Evolutionary conservation across 192 early-diverging fungal species (phyloP), one percentile per base, ranked within the genome.

Genomic region (Coemansia sp.): DNA sequence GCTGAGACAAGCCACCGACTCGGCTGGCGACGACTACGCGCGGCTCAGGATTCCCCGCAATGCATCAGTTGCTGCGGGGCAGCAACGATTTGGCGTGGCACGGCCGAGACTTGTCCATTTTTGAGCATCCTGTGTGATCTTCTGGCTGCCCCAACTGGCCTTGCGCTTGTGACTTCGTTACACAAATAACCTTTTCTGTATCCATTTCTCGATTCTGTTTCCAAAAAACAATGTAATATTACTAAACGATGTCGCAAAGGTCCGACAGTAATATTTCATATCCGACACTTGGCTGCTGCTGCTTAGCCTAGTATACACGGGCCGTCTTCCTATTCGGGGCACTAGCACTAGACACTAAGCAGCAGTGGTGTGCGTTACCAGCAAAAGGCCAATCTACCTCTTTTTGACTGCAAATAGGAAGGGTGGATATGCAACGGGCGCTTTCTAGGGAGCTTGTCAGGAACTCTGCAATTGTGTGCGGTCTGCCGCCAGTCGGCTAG

Each of bases 21-120:
- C 18, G 56, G n/a, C 60, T 36, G 16, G 13, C n/a, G 60, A 62
- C 5, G 43, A 46, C 2, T 31, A 31, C 18, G 8, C n/a, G 13
- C 60, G 60, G 7, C 28, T 62, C 40, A 39, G 35, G 60, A 24
- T 16, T 13, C 42, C 60, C 23, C 39, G 59, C 37, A 62, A 46
- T 26, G 59, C 35, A 13, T 37, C 59, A 14, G 38, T 34, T 10
- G 24, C 56, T 50, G 35, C 68, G 34, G 67, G 59, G 57, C 39
- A 60, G 38, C 66, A 50, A 13, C 23, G 34, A 39, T 74, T 74
- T 48, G 72, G 72, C 2, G 20, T 74, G 9, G 72, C 72, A 10
- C 53, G 65, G 35, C 70, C 70, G 0, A 72, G 40, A 28, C 62
- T 72, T 5, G 40, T 72, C 7, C 59, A 66, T 24, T 57, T 66